phyloP scores from a whole-genome alignment of 2,329 filamentous ascomycete species.

The Trichoderma sp. region DNA sequence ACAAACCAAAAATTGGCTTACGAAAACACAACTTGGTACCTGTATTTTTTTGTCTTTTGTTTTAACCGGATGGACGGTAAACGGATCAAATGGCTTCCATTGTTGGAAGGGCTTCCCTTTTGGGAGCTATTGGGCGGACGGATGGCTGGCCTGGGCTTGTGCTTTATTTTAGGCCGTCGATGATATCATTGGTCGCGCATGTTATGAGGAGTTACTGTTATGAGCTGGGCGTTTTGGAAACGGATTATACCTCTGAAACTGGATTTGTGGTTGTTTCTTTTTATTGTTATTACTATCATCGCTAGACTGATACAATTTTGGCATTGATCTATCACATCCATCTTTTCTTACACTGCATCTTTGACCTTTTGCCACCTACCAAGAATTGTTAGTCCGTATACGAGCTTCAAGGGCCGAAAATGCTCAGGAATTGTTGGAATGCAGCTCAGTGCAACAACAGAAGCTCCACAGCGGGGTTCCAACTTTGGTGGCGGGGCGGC shows the following conservation, averaged over 20 bases:
- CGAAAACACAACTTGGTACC: background rate
- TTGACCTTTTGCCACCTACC: background rate
- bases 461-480: constrained; percentile 18
- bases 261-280: background rate
- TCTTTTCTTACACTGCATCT: background rate
- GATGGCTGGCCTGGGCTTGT: background rate
- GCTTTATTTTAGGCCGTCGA: background rate
- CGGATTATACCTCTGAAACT: background rate
- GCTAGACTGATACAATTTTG: background rate
- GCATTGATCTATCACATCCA: background rate
- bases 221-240: background rate
- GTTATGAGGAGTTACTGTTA: background rate
- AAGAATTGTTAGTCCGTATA: background rate
- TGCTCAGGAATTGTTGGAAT: background rate
- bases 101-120: background rate
- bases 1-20: background rate
- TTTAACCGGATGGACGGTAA: background rate
- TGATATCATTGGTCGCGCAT: background rate
- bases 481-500: constrained; percentile 12
- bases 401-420: background rate
- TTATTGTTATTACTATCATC: background rate
- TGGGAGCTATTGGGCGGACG: background rate
- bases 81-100: background rate
- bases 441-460: background rate
- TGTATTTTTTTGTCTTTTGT: background rate